These are phyloP conservation scores for Leucocoprinus leucothites DNA, from an alignment of 768 basidiomycete species.

Conservation along the genomic window DNA sequence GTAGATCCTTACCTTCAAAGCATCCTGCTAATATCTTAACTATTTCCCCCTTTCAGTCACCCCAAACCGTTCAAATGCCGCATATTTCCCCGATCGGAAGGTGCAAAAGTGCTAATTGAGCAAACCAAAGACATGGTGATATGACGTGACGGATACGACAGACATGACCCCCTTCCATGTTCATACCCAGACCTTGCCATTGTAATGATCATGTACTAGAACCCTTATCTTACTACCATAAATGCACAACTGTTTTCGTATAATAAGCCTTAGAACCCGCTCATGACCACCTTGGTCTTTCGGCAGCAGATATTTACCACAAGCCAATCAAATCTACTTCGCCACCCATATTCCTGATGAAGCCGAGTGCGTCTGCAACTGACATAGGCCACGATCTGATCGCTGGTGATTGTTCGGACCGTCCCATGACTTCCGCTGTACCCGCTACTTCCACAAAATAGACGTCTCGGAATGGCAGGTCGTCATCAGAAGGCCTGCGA, in stretches of 20 bases:
- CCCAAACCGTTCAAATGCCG: conserved; percentile 39
- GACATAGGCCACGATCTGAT: conserved; percentile 20
- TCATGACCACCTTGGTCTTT: too few species aligned
- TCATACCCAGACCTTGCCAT: background rate
- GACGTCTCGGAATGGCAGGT: conserved; percentile 48
- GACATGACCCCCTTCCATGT: background rate
- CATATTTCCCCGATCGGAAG: conserved; percentile 32
- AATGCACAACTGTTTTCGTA: background rate
- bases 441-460: conserved; percentile 63
- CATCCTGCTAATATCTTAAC: background rate
- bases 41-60: conserved; percentile 24
- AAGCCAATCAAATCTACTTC: conserved; percentile 41
- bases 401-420: background rate
- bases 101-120: conserved; percentile 27
- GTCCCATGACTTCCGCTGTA: background rate
- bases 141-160: background rate
- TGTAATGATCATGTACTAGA: conserved; percentile 4
- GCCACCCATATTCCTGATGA: conserved; percentile 31
- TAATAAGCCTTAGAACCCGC: background rate
- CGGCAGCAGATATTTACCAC: conserved; percentile 35
- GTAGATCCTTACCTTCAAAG: conserved; percentile 10
- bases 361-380: conserved; percentile 31
- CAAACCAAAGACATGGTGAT: conserved; percentile 2
- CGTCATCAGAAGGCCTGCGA: conserved; percentile 51
- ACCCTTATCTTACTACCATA: background rate